Conservation (phyloP, 75 land plant species). For the Adiantum capillusveneris region DNA sequence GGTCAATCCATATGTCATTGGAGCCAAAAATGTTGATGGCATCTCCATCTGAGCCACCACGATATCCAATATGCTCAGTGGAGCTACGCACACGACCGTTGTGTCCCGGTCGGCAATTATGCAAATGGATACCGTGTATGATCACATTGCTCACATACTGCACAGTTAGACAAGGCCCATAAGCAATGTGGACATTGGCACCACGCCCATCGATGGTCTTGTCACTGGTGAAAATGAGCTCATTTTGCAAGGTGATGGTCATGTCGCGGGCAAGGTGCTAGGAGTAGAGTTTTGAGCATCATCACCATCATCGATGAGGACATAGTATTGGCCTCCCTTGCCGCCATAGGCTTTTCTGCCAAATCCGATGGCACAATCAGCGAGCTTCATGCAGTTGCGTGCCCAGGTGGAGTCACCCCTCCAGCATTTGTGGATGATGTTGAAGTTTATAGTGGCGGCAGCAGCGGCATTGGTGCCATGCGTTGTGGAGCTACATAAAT, state of each 20-base stretch:
- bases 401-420: slow-evolving; percentile 27
- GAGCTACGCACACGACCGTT: slow-evolving; percentile 13
- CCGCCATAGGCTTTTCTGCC: slow-evolving; percentile 23
- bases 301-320: slow-evolving; percentile 20
- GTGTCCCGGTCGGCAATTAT: slow-evolving; percentile 13
- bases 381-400: slow-evolving; percentile 17
- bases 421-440: slow-evolving; percentile 34
- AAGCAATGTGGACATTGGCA: too few species aligned
- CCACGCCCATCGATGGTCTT: slow-evolving; percentile 33
- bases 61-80: slow-evolving; percentile 20
- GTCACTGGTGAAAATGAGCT: slow-evolving; percentile 29
- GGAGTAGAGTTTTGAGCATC: slow-evolving; percentile 21
- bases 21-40: too few species aligned
- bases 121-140: slow-evolving; percentile 28
- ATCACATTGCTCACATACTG: slow-evolving; percentile 18
- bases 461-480: too few species aligned
- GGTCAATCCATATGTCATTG: too few species aligned
- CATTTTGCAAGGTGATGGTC: slow-evolving; percentile 21
- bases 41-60: too few species aligned
- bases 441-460: slow-evolving; percentile 16
- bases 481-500: too few species aligned
- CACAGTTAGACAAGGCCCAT: slow-evolving; percentile 21
- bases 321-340: slow-evolving; percentile 13
- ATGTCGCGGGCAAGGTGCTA: slow-evolving; percentile 24
- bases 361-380: slow-evolving; percentile 37